Evolutionary conservation across 176 grass and related monocot species (phyloP).

Genomic region (Avena eriantha): DNA sequence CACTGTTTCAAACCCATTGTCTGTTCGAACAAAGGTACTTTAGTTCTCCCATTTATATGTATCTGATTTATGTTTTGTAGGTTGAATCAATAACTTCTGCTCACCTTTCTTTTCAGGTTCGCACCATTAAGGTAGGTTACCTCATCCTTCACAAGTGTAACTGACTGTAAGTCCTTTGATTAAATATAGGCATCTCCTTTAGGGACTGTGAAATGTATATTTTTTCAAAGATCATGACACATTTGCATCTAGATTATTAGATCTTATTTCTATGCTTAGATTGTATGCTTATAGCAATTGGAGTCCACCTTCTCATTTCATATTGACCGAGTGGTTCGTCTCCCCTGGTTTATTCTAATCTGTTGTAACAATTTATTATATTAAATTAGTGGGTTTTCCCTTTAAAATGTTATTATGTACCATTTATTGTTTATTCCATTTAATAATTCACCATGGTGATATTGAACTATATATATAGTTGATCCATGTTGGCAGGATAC

Average conservation of each 20-base stretch:
- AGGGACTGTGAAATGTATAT: slow-evolving; percentile 31
- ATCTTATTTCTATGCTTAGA: slow-evolving; percentile 25
- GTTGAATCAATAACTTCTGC: slow-evolving; percentile 35
- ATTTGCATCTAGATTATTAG: slow-evolving; percentile 23
- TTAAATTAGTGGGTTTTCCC: slow-evolving; percentile 17
- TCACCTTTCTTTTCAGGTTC: slow-evolving; percentile 67
- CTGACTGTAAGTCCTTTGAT: slow-evolving; percentile 54
- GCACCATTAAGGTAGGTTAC: slow-evolving; percentile 94
- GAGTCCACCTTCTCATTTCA: not conserved
- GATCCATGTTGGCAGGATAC: slow-evolving; percentile 65
- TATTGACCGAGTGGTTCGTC: slow-evolving; percentile 9
- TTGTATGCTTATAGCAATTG: slow-evolving; percentile 17
- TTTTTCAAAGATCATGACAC: slow-evolving; percentile 13
- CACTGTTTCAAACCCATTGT: slow-evolving; percentile 87
- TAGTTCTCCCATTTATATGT: slow-evolving; percentile 25
- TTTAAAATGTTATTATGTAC: slow-evolving; percentile 7
- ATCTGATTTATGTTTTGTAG: not conserved
- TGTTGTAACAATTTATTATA: slow-evolving; percentile 29
- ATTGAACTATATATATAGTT: slow-evolving; percentile 53
- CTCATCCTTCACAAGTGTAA: slow-evolving; percentile 50
- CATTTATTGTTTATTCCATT: slow-evolving; percentile 31
- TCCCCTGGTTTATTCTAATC: slow-evolving; percentile 23
- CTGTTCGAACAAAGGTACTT: slow-evolving; percentile 98
- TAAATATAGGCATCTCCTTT: slow-evolving; percentile 31
- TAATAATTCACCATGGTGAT: slow-evolving; percentile 40